Evolutionary conservation across 2,329 filamentous ascomycete species (phyloP), one percentile per base, ranked within the genome.

Genomic region (Alternaria burnsii): DNA sequence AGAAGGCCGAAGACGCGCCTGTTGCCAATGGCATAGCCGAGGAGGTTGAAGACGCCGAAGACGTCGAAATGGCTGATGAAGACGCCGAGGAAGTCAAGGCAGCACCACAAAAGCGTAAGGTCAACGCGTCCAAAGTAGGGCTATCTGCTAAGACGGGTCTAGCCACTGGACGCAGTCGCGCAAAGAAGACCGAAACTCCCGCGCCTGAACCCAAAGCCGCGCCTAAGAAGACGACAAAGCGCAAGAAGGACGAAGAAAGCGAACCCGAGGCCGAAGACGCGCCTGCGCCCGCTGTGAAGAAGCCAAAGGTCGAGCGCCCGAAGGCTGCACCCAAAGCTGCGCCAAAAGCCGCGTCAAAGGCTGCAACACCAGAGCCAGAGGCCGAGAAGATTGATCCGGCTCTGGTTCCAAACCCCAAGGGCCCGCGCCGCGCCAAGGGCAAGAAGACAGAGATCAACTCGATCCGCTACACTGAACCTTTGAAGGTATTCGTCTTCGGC

Each of bases 401-500:
- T 65, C 46, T 59, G 59, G 4, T 64, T 54, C 69, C 65, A 18
- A 70, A 70, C 40, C 65, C 73, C 36, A 77, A 76, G 55, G 75
- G 74, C 24, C 72, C 76, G 12, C 67, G 72, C 12, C 75, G 75
- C 16, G 55, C 63, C 50, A 66, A 68, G 48, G 75, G 75, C 47
- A 68, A 69, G 63, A 78, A 78, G 70, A 75, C 61, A 5, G 74
- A 85, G 61, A 87, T 91, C 80, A 93, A 93, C 76, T 76, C 85
- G 24, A 82, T 85, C 16, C 90, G 90, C 5, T 78, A 75, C 63
- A 87, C 83, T 0, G 78, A 87, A 66, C 81, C 83, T 26, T 84
- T 95, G 59, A 88, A 94, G 71, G 82, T 95, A 60, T 94, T 89
- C 72, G 90, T 94, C 53, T 94, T 92, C 70, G 92, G 92, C 53